Conservation (phyloP, 2,329 filamentous ascomycete species). For the Fusarium neocosmosporiellum region DNA sequence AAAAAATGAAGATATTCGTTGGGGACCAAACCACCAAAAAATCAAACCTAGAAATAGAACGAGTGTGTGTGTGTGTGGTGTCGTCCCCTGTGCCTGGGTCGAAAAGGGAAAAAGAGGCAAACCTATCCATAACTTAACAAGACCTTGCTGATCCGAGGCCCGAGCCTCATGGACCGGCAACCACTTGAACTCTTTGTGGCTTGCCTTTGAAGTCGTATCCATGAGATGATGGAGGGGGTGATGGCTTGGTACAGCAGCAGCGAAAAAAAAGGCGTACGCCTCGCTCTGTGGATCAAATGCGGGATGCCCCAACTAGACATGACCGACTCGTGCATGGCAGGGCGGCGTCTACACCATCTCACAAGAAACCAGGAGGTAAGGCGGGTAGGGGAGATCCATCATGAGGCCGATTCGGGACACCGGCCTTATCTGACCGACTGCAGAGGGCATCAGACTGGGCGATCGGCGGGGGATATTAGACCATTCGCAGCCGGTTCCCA, state of each 20-base stretch:
- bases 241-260: slow-evolving; percentile 1
- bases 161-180: slow-evolving; percentile 35
- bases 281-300: slow-evolving; percentile 16
- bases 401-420: slow-evolving; percentile 22
- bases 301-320: slow-evolving; percentile 10
- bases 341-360: slow-evolving; percentile 5
- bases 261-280: slow-evolving; percentile 15
- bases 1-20: not conserved
- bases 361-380: slow-evolving; percentile 6
- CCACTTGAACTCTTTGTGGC: slow-evolving; percentile 19
- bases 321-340: not conserved
- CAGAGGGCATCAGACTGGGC: slow-evolving; percentile 25
- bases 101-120: slow-evolving; percentile 18
- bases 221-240: not conserved
- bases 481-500: slow-evolving; percentile 27
- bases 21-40: not conserved
- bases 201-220: slow-evolving; percentile 8
- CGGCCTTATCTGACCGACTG: slow-evolving; percentile 42
- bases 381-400: not conserved
- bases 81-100: slow-evolving; percentile 31
- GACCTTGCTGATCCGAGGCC: slow-evolving; percentile 32
- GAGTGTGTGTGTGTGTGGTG: not conserved
- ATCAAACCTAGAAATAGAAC: slow-evolving; percentile 11
- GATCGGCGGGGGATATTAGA: slow-evolving; percentile 42
- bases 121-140: slow-evolving; percentile 33